Evolutionary conservation across 2,329 filamentous ascomycete genomes (phyloP), one percentile per base, ranked within the genome.

Genomic region (Tolypocladium tropicale): DNA sequence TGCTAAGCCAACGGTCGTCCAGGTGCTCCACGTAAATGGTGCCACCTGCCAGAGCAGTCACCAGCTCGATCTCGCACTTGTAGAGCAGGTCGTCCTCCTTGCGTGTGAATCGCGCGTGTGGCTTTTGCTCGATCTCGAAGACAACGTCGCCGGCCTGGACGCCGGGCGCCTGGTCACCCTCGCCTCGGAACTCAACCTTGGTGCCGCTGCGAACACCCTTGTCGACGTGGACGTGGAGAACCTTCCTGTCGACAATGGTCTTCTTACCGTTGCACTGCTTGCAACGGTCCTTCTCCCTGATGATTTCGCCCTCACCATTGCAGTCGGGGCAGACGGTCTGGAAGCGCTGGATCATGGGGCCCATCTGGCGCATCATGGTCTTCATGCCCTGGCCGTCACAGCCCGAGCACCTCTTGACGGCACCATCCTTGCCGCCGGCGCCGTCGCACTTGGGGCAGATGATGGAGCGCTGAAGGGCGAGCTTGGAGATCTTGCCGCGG

Each of bases 341-440:
- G 85, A 99, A 99, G 57, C 94, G 90, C 78, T 99, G 95, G 65
- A 99, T 97, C 94, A 99, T 99, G 58, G 94, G 94, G 53, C 94
- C 94, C 92, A 99, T 97, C 77, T 99, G 94, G 71, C 95, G 89
- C 94, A 99, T 96, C 93, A 99, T 97, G 43, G 90, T 96, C 88
- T 97, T 97, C 89, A 96, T 96, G 74, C 94, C 94, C 61, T 88
- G 84, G 63, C 94, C 94, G 67, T 95, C 90, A 73, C 94, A 99
- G 68, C 90, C 89, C 43, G 83, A 70, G 75, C 94, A 99, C 67
- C 88, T 89, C 78, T 92, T 93, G 62, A 97, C 93, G n/a, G 94
- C 90, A 61, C 94, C 94, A 62, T 97, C 93, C 79, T 99, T 99
- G 63, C 94, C 94, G 68, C 94, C 94, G 58, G 91, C 85, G 61